These are phyloP conservation scores for Blastomyces silverae DNA, from an alignment of 2,329 filamentous ascomycete species.

Conservation along the genomic window DNA sequence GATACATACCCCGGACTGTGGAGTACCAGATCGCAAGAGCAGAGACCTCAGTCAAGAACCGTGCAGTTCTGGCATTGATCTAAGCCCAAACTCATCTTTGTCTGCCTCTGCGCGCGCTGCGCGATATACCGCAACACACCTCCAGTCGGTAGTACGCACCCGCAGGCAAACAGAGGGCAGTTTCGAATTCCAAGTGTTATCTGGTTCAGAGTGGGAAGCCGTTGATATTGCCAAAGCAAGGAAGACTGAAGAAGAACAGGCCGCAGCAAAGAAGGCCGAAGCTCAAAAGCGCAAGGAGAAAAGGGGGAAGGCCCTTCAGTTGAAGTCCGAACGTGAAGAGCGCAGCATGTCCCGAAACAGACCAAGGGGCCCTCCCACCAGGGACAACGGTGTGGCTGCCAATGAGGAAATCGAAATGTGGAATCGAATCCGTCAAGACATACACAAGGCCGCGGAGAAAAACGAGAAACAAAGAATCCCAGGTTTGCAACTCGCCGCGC, in stretches of 20 bases:
- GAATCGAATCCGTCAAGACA: constrained; percentile 40
- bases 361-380: constrained; percentile 34
- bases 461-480: constrained; percentile 39
- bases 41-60: background rate
- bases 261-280: background rate
- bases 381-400: constrained; percentile 40
- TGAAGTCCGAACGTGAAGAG: background rate
- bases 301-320: background rate
- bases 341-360: constrained; percentile 39
- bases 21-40: background rate
- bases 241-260: constrained; percentile 12
- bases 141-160: constrained; percentile 10
- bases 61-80: background rate
- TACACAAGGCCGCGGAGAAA: constrained; percentile 40
- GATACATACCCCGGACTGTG: background rate
- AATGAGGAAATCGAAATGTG: constrained; percentile 43
- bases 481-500: constrained; percentile 35
- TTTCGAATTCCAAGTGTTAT: constrained; percentile 1
- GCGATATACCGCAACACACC: background rate
- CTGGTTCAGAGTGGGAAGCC: constrained; percentile 26
- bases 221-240: constrained; percentile 22
- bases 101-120: background rate
- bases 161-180: constrained; percentile 10
- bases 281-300: background rate
- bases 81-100: background rate